Conservation (phyloP, 345 rosid genomes). For the Cochlearia excelsa region DNA sequence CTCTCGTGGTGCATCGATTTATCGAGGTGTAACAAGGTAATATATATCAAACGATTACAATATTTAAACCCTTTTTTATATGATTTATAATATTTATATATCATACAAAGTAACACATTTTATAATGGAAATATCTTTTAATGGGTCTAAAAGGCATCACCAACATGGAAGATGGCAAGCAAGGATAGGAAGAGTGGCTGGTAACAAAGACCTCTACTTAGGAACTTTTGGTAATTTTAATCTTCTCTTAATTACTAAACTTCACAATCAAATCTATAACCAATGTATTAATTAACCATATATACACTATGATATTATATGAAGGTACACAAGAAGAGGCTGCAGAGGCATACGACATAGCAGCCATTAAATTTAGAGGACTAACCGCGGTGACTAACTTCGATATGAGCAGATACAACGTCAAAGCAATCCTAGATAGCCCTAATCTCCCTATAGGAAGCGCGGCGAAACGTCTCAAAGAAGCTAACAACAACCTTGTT, state of each 20-base stretch:
- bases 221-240: slow-evolving; percentile 73
- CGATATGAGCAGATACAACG: slow-evolving; percentile 83
- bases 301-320: neutral
- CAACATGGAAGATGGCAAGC: slow-evolving; percentile 99
- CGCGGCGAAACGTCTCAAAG: slow-evolving; percentile 60
- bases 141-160: slow-evolving; percentile 59
- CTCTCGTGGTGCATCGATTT: slow-evolving; percentile 93
- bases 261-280: neutral
- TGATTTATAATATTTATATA: neutral
- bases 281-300: neutral
- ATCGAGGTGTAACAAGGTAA: slow-evolving; percentile 92
- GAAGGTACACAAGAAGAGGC: slow-evolving; percentile 95
- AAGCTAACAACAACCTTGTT: slow-evolving; percentile 10
- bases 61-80: neutral
- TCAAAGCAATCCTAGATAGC: slow-evolving; percentile 81
- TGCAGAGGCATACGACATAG: slow-evolving; percentile 96
- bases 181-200: slow-evolving; percentile 95
- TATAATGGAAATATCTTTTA: neutral
- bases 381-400: slow-evolving; percentile 96
- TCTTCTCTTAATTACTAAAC: neutral
- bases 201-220: slow-evolving; percentile 91
- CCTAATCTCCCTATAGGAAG: slow-evolving; percentile 70
- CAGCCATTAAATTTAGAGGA: slow-evolving; percentile 92
- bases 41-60: neutral
- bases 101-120: no score